phyloP scores from a whole-genome alignment of 305 asterid genomes.

The Fraxinus sp. region DNA sequence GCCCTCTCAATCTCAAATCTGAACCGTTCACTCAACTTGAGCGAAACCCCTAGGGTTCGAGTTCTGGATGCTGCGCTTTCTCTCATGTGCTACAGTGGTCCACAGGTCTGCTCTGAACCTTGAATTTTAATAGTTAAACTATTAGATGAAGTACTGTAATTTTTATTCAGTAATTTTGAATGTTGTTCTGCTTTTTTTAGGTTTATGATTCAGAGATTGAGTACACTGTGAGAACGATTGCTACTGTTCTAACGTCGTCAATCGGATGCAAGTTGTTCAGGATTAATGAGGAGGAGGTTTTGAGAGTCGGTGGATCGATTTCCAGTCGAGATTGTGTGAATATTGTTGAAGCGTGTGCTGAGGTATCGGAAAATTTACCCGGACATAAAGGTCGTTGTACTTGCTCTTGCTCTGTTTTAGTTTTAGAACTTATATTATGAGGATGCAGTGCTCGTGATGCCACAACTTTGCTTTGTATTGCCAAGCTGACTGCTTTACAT shows the following conservation, averaged over 20 bases:
- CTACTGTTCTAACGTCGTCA: constrained; percentile 59
- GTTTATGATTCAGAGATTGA: constrained; percentile 57
- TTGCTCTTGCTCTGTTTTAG: background rate
- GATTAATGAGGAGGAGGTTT: constrained; percentile 33
- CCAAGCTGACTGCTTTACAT: background rate
- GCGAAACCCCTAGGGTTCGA: constrained; percentile 45
- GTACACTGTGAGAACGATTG: constrained; percentile 46
- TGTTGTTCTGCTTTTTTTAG: constrained; percentile 28
- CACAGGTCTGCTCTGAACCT: constrained; percentile 46
- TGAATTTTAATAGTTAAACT: background rate
- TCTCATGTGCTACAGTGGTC: constrained; percentile 72
- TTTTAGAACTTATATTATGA: background rate
- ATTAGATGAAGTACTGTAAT: background rate
- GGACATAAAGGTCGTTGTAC: constrained; percentile 44
- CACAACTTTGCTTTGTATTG: background rate
- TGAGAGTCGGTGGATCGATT: constrained; percentile 59
- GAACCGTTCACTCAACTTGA: constrained; percentile 61
- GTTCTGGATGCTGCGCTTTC: constrained; percentile 74
- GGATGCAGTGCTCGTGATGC: background rate
- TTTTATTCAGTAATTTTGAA: background rate
- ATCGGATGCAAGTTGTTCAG: constrained; percentile 49
- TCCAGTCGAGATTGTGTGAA: constrained; percentile 37
- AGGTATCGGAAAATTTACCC: constrained; percentile 41
- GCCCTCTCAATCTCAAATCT: constrained; percentile 42
- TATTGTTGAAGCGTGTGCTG: constrained; percentile 49